Percentiles rank a stretch among this genome's conserved stretches.
Conservation (phyloP, 2,329 filamentous ascomycete species). For the Epichloe brachyelytri region DNA sequence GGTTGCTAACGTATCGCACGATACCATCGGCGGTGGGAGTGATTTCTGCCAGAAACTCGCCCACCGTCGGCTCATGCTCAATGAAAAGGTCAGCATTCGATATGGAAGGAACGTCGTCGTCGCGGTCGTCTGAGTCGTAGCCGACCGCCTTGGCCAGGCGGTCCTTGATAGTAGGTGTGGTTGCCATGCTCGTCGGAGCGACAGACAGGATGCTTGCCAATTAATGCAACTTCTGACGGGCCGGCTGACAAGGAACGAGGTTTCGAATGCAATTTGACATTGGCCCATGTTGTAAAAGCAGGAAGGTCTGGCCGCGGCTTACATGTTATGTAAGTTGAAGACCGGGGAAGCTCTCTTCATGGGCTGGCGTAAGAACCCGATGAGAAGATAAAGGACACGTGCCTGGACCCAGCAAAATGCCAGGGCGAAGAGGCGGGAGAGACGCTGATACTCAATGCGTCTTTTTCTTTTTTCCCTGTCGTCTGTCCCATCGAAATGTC, state of each 20-base stretch:
- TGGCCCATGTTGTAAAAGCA: background rate
- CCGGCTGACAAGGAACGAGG: background rate
- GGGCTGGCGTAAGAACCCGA: no score
- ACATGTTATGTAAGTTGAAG: background rate
- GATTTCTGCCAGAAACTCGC: slow-evolving; percentile 27
- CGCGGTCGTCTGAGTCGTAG: slow-evolving; percentile 18
- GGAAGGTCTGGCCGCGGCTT: background rate
- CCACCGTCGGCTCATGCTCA: slow-evolving; percentile 29
- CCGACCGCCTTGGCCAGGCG: slow-evolving; percentile 20
- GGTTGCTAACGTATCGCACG: slow-evolving; percentile 22
- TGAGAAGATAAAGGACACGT: no score
- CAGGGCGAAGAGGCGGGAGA: no score
- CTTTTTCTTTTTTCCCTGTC: background rate
- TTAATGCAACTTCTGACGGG: background rate
- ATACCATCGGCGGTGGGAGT: slow-evolving; percentile 20
- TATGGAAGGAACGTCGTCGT: slow-evolving; percentile 22
- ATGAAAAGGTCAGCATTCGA: slow-evolving; percentile 24
- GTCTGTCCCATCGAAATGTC: background rate
- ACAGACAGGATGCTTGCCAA: background rate
- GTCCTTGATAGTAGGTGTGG: slow-evolving; percentile 10
- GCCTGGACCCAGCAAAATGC: no score
- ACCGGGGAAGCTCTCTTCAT: background rate
- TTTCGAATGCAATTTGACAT: background rate
- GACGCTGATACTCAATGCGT: background rate
- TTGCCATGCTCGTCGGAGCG: slow-evolving; percentile 1